These are phyloP conservation scores for Colletotrichum tofieldiae DNA, from an alignment of 2,329 filamentous ascomycete genomes.

Conservation along the genomic window DNA sequence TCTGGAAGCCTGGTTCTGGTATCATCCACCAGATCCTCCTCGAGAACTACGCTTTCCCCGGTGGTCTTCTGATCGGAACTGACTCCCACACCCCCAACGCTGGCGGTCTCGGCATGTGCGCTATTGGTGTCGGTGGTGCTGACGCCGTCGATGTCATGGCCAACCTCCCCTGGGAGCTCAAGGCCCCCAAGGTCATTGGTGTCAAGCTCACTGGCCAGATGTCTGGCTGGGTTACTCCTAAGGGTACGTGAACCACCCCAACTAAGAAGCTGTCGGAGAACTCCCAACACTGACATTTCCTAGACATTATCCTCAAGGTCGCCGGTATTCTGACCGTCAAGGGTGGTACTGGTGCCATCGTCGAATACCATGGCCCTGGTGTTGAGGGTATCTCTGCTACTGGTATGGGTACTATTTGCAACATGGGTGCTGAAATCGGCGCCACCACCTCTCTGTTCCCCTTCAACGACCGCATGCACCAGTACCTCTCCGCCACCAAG, in stretches of 20 bases:
- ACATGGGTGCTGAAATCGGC: constrained; percentile 83
- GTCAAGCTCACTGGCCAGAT: constrained; percentile 93
- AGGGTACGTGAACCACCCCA: constrained; percentile 73
- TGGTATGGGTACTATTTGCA: constrained; percentile 87
- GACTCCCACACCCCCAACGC: constrained; percentile 98
- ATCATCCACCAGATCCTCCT: constrained; percentile 99
- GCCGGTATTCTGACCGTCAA: constrained; percentile 98
- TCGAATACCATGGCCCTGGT: constrained; percentile 84
- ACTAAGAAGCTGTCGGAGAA: too few species aligned
- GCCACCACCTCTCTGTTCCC: constrained; percentile 96
- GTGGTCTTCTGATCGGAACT: constrained; percentile 97
- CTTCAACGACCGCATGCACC: constrained; percentile 98
- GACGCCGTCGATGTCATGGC: constrained; percentile 99
- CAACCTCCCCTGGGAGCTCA: constrained; percentile 96
- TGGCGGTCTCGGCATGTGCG: constrained; percentile 94
- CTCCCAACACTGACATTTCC: neutral
- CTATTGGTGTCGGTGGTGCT: constrained; percentile 97
- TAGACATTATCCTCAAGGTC: constrained; percentile 97
- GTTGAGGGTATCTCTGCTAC: constrained; percentile 83
- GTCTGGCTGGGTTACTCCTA: constrained; percentile 92
- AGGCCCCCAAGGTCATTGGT: constrained; percentile 97
- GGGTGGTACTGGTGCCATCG: constrained; percentile 94
- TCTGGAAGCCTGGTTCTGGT: constrained; percentile 98
- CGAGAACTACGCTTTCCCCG: constrained; percentile 99
- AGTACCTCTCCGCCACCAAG: constrained; percentile 94